Conservation (phyloP, 73 alveolate genomes). For the Tetrahymena elliotti region DNA sequence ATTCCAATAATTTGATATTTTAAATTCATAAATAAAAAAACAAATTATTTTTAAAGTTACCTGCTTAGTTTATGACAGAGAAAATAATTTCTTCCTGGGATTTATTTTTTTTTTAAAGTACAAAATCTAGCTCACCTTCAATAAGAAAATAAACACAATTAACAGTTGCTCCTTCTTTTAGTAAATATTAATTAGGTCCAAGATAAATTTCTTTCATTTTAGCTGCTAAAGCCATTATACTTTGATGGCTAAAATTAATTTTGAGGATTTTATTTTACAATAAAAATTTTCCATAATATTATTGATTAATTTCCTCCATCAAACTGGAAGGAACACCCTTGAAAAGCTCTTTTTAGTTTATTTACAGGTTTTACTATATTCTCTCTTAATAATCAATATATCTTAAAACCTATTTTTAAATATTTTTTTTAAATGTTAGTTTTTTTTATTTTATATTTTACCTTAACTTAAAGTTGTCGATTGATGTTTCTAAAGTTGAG, state of each 20-base stretch:
- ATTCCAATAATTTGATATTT: no score
- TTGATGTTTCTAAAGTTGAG: background rate
- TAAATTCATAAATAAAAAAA: no score
- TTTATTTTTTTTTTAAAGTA: no score
- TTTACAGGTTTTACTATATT: no score
- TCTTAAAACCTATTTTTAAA: background rate
- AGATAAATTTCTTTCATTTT: background rate
- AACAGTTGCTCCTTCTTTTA: background rate
- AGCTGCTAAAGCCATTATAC: background rate
- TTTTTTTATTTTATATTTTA: no score
- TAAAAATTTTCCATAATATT: background rate
- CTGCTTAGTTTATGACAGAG: background rate
- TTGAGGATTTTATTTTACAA: no score
- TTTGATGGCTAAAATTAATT: background rate
- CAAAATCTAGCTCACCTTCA: background rate
- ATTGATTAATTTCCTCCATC: background rate
- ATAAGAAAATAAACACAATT: background rate
- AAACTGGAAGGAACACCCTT: background rate
- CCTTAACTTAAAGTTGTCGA: background rate
- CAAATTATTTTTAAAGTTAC: no score
- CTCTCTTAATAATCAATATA: background rate
- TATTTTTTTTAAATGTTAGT: no score
- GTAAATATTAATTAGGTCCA: background rate
- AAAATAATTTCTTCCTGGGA: background rate
- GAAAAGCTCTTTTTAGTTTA: background rate